Percentiles rank a stretch among this genome's conserved stretches.
Conservation (phyloP, 495 filamentous ascomycete species). For the Xylaria nigripes region DNA sequence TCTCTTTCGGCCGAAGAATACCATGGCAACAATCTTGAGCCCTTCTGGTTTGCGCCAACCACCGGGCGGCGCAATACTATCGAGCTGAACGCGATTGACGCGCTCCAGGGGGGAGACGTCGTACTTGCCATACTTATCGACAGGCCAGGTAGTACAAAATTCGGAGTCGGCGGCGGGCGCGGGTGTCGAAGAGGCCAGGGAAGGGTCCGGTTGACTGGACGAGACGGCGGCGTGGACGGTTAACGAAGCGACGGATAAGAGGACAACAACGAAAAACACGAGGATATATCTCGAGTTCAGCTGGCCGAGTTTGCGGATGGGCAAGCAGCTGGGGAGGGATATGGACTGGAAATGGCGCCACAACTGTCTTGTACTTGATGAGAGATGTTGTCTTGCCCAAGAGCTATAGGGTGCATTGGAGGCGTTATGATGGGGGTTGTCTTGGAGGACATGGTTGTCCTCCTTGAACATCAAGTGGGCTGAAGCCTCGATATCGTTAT, state of each 20-base stretch:
- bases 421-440: conserved; percentile 19
- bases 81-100: conserved; percentile 16
- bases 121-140: conserved; percentile 15
- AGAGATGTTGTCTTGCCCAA: conserved; percentile 9
- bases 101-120: conserved; percentile 9
- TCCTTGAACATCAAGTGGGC: conserved; percentile 19
- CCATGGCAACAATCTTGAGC: conserved; percentile 41
- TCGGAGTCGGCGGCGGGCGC: conserved; percentile 7
- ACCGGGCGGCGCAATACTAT: conserved; percentile 18
- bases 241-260: conserved; percentile 17
- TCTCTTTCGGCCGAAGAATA: conserved; percentile 41
- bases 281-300: conserved; percentile 18
- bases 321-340: conserved; percentile 16
- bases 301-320: conserved; percentile 20
- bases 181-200: not conserved
- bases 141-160: conserved; percentile 26
- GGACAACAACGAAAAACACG: conserved; percentile 12
- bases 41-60: conserved; percentile 34
- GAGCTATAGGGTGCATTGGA: conserved; percentile 8
- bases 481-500: conserved; percentile 21
- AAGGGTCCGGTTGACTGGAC: conserved; percentile 12
- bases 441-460: conserved; percentile 5
- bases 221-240: conserved; percentile 17
- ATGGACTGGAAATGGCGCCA: conserved; percentile 20
- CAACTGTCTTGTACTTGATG: conserved; percentile 8